A percentile compares a stretch with the other conserved stretches of the same genome.
These are phyloP conservation scores for Hyphodiscus hymeniophilus DNA, from an alignment of 495 filamentous ascomycete species.

Conservation along the genomic window DNA sequence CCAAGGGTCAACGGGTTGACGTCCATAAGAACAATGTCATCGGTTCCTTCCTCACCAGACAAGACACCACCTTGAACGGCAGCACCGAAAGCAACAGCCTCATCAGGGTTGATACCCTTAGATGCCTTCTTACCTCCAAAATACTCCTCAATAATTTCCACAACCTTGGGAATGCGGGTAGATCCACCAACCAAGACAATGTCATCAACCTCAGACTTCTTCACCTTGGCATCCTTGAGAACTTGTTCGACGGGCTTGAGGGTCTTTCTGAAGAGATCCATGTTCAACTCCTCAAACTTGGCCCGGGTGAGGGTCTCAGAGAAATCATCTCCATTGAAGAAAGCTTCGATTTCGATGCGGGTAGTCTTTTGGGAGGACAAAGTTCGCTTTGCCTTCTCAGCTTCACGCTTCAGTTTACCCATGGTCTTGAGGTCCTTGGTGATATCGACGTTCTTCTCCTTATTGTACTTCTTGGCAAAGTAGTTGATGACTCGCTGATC, in stretches of 20 bases:
- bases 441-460: slow-evolving; percentile 90
- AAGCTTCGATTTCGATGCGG: slow-evolving; percentile 95
- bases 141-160: slow-evolving; percentile 89
- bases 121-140: slow-evolving; percentile 89
- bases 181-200: slow-evolving; percentile 90
- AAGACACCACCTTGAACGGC: slow-evolving; percentile 96
- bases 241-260: slow-evolving; percentile 99
- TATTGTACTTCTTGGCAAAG: slow-evolving; percentile 98
- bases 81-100: slow-evolving; percentile 95
- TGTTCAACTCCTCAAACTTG: slow-evolving; percentile 99
- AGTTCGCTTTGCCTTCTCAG: slow-evolving; percentile 99
- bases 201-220: slow-evolving; percentile 79
- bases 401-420: slow-evolving; percentile 99
- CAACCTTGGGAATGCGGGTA: slow-evolving; percentile 96
- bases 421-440: slow-evolving; percentile 96
- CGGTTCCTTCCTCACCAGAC: slow-evolving; percentile 74
- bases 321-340: slow-evolving; percentile 96
- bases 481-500: slow-evolving; percentile 96
- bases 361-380: slow-evolving; percentile 98
- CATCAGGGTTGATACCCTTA: slow-evolving; percentile 98
- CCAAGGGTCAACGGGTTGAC: slow-evolving; percentile 97
- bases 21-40: slow-evolving; percentile 84
- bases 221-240: slow-evolving; percentile 83
- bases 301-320: slow-evolving; percentile 96
- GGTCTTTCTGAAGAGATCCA: slow-evolving; percentile 97